These are phyloP conservation scores for Fistulinella prunicolor DNA, from an alignment of 768 basidiomycete species.

Conservation along the genomic window DNA sequence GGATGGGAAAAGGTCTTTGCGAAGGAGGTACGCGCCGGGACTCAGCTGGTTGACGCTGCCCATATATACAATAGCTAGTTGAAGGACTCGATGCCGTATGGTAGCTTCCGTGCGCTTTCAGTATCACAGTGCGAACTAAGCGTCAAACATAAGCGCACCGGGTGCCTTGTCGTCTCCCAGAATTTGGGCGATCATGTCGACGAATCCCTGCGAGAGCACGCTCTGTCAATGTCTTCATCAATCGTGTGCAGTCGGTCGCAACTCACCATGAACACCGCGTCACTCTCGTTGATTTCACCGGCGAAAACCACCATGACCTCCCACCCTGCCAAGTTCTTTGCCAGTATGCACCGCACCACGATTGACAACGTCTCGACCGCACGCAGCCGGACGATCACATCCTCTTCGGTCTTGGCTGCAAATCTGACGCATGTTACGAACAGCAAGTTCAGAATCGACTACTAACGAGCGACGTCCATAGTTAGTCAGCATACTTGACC, in stretches of 20 bases:
- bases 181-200: slow-evolving; percentile 43
- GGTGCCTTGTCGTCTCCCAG: slow-evolving; percentile 45
- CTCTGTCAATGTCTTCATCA: background rate
- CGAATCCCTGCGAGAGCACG: slow-evolving; percentile 43
- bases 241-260: background rate
- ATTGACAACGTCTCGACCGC: slow-evolving; percentile 53
- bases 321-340: slow-evolving; percentile 63
- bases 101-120: slow-evolving; percentile 33
- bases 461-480: slow-evolving; percentile 30
- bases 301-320: slow-evolving; percentile 71
- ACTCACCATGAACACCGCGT: slow-evolving; percentile 52
- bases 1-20: slow-evolving; percentile 57
- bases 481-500: slow-evolving; percentile 7
- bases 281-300: slow-evolving; percentile 56
- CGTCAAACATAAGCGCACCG: slow-evolving; percentile 13
- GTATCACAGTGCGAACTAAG: background rate
- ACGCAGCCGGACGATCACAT: slow-evolving; percentile 25
- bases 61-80: slow-evolving; percentile 55
- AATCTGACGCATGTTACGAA: slow-evolving; percentile 46
- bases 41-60: slow-evolving; percentile 62
- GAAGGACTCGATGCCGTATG: slow-evolving; percentile 52
- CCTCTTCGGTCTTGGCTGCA: slow-evolving; percentile 32
- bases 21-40: slow-evolving; percentile 68
- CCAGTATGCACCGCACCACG: slow-evolving; percentile 45
- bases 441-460: slow-evolving; percentile 47